Conservation (phyloP, 169 alveolate species). For the Perkinsus olseni region DNA sequence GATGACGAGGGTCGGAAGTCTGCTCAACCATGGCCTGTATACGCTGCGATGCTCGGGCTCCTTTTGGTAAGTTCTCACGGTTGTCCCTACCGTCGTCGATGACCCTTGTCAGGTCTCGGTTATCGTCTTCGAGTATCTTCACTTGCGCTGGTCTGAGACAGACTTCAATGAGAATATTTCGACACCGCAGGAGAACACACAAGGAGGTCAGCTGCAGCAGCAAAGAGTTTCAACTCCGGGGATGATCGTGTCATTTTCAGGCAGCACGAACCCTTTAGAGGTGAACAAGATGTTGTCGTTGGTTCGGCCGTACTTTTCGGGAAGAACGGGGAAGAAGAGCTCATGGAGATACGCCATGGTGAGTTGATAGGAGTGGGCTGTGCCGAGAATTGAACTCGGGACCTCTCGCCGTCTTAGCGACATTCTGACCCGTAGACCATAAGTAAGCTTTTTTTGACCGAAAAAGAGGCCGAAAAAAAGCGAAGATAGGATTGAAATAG, state of each 20-base stretch:
- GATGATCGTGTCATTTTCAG: neutral
- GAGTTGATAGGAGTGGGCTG: constrained; percentile 49
- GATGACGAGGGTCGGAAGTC: neutral
- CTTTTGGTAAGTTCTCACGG: neutral
- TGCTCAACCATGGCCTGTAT: neutral
- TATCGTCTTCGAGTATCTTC: neutral
- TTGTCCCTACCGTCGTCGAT: neutral
- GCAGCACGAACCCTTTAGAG: neutral
- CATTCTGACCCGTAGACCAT: no score
- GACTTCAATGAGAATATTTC: neutral
- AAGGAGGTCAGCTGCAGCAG: neutral
- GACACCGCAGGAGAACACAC: neutral
- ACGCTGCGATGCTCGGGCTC: neutral
- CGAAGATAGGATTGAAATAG: no score
- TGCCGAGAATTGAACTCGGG: constrained; percentile 96
- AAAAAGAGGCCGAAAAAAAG: no score
- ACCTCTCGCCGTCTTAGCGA: no score
- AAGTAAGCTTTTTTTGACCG: no score
- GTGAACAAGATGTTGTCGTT: neutral
- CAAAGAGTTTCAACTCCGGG: no score
- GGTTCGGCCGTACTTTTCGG: neutral
- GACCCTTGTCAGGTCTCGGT: neutral
- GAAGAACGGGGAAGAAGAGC: neutral
- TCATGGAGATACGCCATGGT: neutral
- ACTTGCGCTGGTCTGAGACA: neutral